A percentile compares a stretch with the other conserved stretches of the same genome.
phyloP scores from a whole-genome alignment of 2,329 filamentous ascomycete species.

The Pestalotiopsis sp. region DNA sequence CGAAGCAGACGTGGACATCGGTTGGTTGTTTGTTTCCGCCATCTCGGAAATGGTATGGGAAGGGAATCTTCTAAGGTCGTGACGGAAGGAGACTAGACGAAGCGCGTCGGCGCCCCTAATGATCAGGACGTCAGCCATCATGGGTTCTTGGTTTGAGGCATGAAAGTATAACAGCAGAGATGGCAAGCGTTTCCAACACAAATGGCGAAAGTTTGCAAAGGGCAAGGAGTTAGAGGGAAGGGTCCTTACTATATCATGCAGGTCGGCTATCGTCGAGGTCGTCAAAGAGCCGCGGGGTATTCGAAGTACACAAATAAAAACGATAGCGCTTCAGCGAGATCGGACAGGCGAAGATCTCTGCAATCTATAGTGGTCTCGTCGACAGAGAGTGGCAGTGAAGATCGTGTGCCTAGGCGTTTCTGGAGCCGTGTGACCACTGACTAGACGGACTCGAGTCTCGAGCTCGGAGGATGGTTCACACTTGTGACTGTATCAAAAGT shows the following conservation, averaged over 20 bases:
- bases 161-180: background rate
- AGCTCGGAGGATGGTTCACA: background rate
- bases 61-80: constrained; percentile 37
- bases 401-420: background rate
- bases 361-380: background rate
- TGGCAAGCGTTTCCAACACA: background rate
- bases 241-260: background rate
- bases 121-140: constrained; percentile 46
- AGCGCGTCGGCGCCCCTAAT: constrained; percentile 43
- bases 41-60: constrained; percentile 43
- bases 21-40: constrained; percentile 37
- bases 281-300: background rate
- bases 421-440: background rate
- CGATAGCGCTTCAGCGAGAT: background rate
- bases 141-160: background rate
- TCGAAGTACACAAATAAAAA: background rate
- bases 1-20: constrained; percentile 37
- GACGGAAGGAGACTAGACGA: constrained; percentile 41
- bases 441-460: background rate
- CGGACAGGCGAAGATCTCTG: background rate
- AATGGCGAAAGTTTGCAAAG: background rate
- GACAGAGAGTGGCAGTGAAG: background rate
- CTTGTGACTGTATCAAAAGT: background rate
- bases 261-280: background rate
- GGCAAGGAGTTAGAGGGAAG: background rate